Conservation (phyloP, 1,284 basidiomycete species). For the Rhodotorula sp. region DNA sequence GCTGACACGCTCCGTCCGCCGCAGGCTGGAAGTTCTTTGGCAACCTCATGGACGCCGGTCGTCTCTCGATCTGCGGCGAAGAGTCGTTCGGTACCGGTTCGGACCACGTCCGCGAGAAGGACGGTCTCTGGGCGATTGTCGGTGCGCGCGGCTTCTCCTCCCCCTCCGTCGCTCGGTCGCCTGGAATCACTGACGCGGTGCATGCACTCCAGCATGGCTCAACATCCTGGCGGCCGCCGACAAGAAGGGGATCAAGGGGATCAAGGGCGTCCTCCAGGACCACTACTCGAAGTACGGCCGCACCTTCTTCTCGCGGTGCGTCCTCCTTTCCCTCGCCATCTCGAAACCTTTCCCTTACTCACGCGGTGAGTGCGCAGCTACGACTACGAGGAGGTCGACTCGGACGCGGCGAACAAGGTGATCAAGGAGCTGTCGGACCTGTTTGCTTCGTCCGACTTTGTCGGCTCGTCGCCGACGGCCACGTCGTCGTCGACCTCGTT, state of each 20-base stretch:
- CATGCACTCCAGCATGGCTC: slow-evolving; percentile 73
- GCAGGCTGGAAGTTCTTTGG: slow-evolving; percentile 99
- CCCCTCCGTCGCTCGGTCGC: background rate
- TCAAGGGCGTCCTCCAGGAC: slow-evolving; percentile 81
- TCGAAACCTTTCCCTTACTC: too few species aligned
- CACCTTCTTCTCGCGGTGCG: slow-evolving; percentile 86
- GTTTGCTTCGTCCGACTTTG: slow-evolving; percentile 66
- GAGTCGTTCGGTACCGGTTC: slow-evolving; percentile 99
- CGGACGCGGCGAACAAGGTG: slow-evolving; percentile 81
- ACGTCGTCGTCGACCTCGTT: slow-evolving; percentile 68
- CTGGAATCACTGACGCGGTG: background rate
- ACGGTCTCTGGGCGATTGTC: slow-evolving; percentile 95
- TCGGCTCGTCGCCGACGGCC: slow-evolving; percentile 66
- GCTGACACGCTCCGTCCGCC: background rate
- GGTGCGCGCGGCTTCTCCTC: slow-evolving; percentile 57
- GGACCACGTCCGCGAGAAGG: slow-evolving; percentile 99
- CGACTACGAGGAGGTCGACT: slow-evolving; percentile 97
- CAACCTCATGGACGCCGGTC: slow-evolving; percentile 97
- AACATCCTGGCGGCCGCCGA: slow-evolving; percentile 95
- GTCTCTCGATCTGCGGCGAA: slow-evolving; percentile 96
- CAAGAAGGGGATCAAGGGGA: slow-evolving; percentile 72
- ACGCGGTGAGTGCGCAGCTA: slow-evolving; percentile 55
- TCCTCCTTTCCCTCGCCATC: background rate
- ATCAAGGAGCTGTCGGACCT: slow-evolving; percentile 74
- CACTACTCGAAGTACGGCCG: slow-evolving; percentile 94